phyloP scores from a whole-genome alignment of 345 rosid species.

The Anacardium occidentale region DNA sequence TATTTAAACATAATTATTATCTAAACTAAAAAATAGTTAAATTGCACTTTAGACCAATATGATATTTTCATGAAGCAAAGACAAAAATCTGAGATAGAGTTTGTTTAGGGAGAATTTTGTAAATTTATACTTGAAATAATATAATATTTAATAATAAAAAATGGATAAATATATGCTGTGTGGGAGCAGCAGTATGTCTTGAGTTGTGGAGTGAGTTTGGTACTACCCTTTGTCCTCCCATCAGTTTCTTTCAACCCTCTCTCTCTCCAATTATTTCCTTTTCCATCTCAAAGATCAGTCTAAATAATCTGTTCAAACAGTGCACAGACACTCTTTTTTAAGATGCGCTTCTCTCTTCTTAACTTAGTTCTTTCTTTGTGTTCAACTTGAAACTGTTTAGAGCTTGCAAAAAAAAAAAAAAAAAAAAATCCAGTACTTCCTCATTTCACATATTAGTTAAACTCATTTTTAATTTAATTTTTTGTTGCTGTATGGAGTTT shows the following conservation, averaged over 20 bases:
- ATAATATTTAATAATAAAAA: neutral
- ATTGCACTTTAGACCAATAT: neutral
- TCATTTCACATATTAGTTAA: too few relatives aligned
- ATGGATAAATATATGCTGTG: conserved; percentile 32
- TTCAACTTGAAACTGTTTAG: conserved; percentile 13
- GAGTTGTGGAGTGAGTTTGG: conserved; percentile 37
- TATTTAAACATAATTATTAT: neutral
- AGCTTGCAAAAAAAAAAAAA: conserved; percentile 24
- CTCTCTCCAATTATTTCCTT: conserved; percentile 22
- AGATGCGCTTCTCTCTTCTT: conserved; percentile 28
- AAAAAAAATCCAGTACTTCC: neutral
- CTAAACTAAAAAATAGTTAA: neutral
- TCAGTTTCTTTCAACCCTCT: conserved; percentile 28
- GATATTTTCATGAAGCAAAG: neutral
- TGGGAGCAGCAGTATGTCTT: conserved; percentile 29
- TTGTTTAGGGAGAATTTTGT: neutral
- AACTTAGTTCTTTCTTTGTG: neutral
- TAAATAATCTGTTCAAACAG: conserved; percentile 20
- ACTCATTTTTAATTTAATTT: neutral
- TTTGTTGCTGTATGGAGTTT: conserved; percentile 33
- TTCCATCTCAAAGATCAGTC: conserved; percentile 1
- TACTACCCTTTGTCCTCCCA: conserved; percentile 28
- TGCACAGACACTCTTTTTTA: conserved; percentile 14
- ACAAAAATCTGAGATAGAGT: neutral
- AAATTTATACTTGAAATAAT: neutral